A percentile compares a stretch with the other conserved stretches of the same genome.
Conservation (phyloP, 73 alveolate species). For the Blepharisma stoltei region DNA sequence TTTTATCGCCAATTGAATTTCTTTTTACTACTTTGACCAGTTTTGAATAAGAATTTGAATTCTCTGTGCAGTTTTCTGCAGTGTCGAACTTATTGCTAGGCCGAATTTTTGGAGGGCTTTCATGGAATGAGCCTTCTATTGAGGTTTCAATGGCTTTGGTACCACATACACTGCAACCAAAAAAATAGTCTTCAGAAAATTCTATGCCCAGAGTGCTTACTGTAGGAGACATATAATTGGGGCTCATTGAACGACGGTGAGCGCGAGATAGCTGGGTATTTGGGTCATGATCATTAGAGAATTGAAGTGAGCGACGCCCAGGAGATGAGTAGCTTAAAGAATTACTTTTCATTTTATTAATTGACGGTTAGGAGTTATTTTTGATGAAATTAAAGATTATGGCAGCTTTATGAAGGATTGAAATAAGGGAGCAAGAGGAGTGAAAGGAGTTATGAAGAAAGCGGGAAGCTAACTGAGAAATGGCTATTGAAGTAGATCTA, state of each 20-base stretch:
- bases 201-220: neutral
- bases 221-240: slow-evolving; percentile 13
- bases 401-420: too few species aligned
- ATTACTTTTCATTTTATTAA: too few species aligned
- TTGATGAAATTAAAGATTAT: too few species aligned
- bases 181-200: neutral
- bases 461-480: too few species aligned
- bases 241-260: neutral
- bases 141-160: slow-evolving; percentile 15
- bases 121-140: neutral
- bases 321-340: too few species aligned
- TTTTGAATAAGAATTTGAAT: neutral
- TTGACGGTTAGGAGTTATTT: too few species aligned
- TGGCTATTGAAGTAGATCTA: too few species aligned
- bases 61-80: slow-evolving; percentile 17
- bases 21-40: neutral
- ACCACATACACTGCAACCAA: slow-evolving; percentile 23
- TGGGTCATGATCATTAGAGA: too few species aligned
- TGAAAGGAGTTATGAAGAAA: too few species aligned
- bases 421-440: too few species aligned
- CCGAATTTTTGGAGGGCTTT: slow-evolving; percentile 25
- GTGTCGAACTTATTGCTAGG: neutral
- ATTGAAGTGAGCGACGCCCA: too few species aligned
- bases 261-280: neutral
- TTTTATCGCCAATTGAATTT: neutral